Conservation (phyloP, 495 filamentous ascomycete genomes). For the Bacidia gigantensis region DNA sequence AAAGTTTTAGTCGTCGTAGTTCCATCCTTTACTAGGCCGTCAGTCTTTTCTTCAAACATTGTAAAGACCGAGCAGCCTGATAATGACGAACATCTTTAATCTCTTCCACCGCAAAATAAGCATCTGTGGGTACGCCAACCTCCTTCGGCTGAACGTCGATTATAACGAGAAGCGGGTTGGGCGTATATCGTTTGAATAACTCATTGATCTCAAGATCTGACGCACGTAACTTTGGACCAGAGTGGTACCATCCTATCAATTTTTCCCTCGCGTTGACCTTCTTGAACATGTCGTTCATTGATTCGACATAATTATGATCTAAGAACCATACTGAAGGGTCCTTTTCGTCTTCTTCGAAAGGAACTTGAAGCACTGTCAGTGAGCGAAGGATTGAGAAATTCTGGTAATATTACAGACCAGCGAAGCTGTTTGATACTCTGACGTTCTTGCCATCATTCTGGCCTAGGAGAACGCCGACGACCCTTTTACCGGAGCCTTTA, state of each 20-base stretch:
- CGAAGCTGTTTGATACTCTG: slow-evolving; percentile 96
- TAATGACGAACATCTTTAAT: slow-evolving; percentile 86
- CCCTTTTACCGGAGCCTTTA: slow-evolving; percentile 81
- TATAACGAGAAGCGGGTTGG: slow-evolving; percentile 90
- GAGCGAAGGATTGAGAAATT: background rate
- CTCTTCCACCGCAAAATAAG: slow-evolving; percentile 98
- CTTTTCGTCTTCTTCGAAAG: slow-evolving; percentile 97
- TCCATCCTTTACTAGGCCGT: slow-evolving; percentile 52
- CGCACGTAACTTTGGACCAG: slow-evolving; percentile 88
- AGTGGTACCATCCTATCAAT: slow-evolving; percentile 99
- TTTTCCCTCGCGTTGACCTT: slow-evolving; percentile 99
- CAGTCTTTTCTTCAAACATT: background rate
- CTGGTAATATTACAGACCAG: slow-evolving; percentile 45
- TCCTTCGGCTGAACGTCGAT: slow-evolving; percentile 98
- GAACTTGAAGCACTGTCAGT: slow-evolving; percentile 44
- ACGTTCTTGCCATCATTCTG: slow-evolving; percentile 93
- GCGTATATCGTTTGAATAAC: slow-evolving; percentile 97
- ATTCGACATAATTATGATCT: slow-evolving; percentile 98
- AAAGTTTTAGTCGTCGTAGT: slow-evolving; percentile 96
- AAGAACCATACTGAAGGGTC: slow-evolving; percentile 98
- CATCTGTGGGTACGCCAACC: slow-evolving; percentile 93
- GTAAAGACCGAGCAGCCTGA: background rate
- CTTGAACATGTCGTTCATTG: slow-evolving; percentile 99
- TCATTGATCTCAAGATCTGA: slow-evolving; percentile 99
- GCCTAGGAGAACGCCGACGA: slow-evolving; percentile 87